Evolutionary conservation across 352 stramenopile species (phyloP).

Genomic region (Stramenopiles sp.): DNA sequence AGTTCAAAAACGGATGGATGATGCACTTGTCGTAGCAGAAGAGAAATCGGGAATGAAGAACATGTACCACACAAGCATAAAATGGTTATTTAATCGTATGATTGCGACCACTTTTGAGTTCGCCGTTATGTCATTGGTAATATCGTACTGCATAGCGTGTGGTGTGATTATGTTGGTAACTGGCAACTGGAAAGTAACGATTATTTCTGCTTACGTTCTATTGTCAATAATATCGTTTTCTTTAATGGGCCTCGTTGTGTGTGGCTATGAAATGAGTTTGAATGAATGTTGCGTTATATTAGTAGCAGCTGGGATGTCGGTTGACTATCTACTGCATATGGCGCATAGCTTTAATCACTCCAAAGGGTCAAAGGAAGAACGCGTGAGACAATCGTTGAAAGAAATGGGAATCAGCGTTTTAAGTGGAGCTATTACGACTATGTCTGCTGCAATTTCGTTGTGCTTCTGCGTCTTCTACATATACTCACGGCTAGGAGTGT

Average conservation of each 20-base stretch:
- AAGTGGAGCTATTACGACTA: background rate
- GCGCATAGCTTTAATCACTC: conserved; percentile 17
- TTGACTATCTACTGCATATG: conserved; percentile 22
- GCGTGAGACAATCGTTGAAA: background rate
- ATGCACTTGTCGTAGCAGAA: background rate
- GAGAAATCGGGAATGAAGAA: background rate
- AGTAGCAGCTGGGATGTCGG: conserved; percentile 16
- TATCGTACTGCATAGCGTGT: background rate
- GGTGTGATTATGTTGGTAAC: background rate
- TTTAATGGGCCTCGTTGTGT: background rate
- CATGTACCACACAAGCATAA: background rate
- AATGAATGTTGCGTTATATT: background rate
- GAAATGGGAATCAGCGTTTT: conserved; percentile 2
- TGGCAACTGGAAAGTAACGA: background rate
- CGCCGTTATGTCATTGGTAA: background rate
- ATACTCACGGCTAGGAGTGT: background rate
- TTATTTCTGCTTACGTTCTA: background rate
- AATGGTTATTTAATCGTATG: background rate
- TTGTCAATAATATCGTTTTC: background rate
- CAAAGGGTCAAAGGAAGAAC: background rate
- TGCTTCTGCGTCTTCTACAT: background rate
- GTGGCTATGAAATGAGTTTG: background rate
- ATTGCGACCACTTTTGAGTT: background rate
- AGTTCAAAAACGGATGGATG: background rate
- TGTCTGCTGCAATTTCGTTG: background rate